phyloP scores from a whole-genome alignment of 2,329 filamentous ascomycete genomes.

The Aureobasidium sp. region DNA sequence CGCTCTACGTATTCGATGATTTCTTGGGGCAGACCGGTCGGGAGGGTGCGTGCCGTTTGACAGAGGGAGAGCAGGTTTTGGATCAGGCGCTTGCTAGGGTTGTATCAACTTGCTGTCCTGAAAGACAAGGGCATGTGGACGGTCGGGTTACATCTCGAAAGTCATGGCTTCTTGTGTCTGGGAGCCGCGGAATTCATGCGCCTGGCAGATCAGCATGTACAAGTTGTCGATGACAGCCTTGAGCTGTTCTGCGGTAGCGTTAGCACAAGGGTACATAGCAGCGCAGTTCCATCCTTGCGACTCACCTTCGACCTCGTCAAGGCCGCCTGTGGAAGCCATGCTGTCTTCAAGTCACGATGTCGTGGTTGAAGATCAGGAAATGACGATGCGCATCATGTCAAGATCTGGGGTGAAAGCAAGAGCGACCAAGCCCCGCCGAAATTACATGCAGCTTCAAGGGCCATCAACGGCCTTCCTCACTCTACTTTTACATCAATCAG shows the following conservation, averaged over 20 bases:
- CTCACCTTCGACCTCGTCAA: constrained; percentile 29
- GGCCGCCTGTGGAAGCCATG: constrained; percentile 24
- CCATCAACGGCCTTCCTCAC: background rate
- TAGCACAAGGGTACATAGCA: background rate
- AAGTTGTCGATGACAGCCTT: constrained; percentile 57
- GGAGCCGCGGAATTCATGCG: constrained; percentile 52
- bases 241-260: constrained; percentile 40
- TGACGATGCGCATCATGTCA: background rate
- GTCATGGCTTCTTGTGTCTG: constrained; percentile 52
- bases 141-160: constrained; percentile 46
- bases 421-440: constrained; percentile 1
- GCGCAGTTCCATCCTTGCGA: background rate
- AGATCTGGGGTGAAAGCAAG: constrained; percentile 2
- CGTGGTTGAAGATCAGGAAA: background rate
- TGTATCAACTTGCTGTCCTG: background rate
- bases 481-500: background rate
- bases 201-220: constrained; percentile 53
- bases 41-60: constrained; percentile 41
- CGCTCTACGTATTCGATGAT: constrained; percentile 58
- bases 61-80: constrained; percentile 48
- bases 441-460: constrained; percentile 1
- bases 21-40: constrained; percentile 52
- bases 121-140: background rate
- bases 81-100: constrained; percentile 34
- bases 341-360: too few species aligned